A percentile compares a stretch with the other conserved stretches of the same genome.
Evolutionary conservation across 495 filamentous ascomycete species (phyloP).

Genomic region (Trichoderma virens): DNA sequence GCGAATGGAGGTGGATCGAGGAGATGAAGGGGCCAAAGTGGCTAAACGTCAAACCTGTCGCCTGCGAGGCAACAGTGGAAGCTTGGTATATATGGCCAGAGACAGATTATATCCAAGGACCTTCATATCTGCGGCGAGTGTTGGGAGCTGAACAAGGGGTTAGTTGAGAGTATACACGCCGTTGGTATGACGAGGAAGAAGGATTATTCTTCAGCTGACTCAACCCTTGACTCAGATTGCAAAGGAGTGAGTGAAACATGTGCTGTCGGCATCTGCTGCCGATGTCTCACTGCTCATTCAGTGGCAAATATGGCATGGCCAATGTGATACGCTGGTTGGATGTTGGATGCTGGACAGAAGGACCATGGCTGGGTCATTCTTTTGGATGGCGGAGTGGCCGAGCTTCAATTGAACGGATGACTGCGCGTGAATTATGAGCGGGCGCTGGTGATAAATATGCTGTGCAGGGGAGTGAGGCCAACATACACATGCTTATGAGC

Average conservation of each 20-base stretch:
- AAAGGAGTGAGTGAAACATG: neutral
- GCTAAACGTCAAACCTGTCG: neutral
- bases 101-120: neutral
- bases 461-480: too few species aligned
- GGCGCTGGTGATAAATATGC: too few species aligned
- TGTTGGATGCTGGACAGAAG: neutral
- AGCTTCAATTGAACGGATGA: neutral
- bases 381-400: neutral
- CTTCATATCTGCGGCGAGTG: neutral
- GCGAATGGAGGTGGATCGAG: neutral
- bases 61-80: neutral
- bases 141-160: neutral
- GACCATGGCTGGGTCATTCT: neutral
- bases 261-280: neutral
- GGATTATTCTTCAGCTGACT: neutral
- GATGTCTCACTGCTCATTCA: neutral
- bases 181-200: neutral
- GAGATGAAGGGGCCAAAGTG: neutral
- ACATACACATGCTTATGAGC: too few species aligned
- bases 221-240: neutral
- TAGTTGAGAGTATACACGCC: neutral
- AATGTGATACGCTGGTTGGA: neutral
- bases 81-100: neutral
- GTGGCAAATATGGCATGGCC: neutral
- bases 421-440: neutral